Evolutionary conservation across 2,329 filamentous ascomycete species (phyloP).

Genomic region (Harringtonia lauricola): DNA sequence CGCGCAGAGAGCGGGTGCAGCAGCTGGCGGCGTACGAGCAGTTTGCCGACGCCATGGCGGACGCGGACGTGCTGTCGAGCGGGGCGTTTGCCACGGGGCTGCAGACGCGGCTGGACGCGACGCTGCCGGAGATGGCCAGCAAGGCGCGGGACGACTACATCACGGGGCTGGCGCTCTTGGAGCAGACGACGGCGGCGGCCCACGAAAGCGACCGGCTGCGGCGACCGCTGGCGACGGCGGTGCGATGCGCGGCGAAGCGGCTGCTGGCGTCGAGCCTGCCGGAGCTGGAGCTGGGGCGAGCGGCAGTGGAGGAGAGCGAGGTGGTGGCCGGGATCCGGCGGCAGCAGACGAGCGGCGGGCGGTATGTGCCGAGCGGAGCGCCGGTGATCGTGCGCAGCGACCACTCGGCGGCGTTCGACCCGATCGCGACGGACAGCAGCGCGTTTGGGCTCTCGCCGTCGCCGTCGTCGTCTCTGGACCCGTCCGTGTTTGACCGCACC

Average conservation of each 20-base stretch:
- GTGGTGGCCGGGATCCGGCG: slow-evolving; percentile 26
- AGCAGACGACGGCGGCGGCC: slow-evolving; percentile 26
- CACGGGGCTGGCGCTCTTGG: slow-evolving; percentile 35
- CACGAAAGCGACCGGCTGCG: slow-evolving; percentile 19
- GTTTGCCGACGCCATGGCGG: slow-evolving; percentile 51
- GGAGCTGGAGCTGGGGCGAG: slow-evolving; percentile 4
- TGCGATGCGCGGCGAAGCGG: slow-evolving; percentile 22
- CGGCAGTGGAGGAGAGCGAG: slow-evolving; percentile 19
- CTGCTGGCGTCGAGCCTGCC: slow-evolving; percentile 14
- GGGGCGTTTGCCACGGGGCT: slow-evolving; percentile 31
- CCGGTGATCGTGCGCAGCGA: slow-evolving; percentile 34
- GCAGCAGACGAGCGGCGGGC: slow-evolving; percentile 19
- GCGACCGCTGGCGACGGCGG: slow-evolving; percentile 19
- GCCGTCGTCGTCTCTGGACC: slow-evolving; percentile 36
- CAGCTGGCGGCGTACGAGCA: slow-evolving; percentile 39
- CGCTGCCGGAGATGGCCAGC: slow-evolving; percentile 42
- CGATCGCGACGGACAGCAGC: slow-evolving; percentile 38
- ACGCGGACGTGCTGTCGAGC: slow-evolving; percentile 49
- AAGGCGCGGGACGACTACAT: slow-evolving; percentile 39
- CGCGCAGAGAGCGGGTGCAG: slow-evolving; percentile 14
- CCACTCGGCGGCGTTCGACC: slow-evolving; percentile 48
- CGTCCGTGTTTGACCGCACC: slow-evolving; percentile 39
- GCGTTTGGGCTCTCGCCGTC: slow-evolving; percentile 13
- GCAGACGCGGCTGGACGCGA: slow-evolving; percentile 44
- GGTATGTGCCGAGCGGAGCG: slow-evolving; percentile 7